phyloP scores from a whole-genome alignment of 2,329 filamentous ascomycete species.

The Penicillium sp. region DNA sequence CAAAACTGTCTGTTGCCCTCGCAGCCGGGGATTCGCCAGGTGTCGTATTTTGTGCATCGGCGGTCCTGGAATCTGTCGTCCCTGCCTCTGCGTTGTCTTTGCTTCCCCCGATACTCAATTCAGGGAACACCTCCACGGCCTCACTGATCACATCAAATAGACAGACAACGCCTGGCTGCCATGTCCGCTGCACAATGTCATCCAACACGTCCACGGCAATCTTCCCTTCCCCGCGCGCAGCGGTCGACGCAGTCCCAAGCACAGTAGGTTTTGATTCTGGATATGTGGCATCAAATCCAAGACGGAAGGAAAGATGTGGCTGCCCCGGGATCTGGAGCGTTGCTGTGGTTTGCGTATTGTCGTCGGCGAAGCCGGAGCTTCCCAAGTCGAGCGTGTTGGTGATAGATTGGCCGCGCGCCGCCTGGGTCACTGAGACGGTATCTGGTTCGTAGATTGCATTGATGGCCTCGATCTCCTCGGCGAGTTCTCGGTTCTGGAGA shows the following conservation, averaged over 20 bases:
- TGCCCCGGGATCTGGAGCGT: slow-evolving; percentile 66
- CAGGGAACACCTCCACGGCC: slow-evolving; percentile 49
- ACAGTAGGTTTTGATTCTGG: slow-evolving; percentile 71
- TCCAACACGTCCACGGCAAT: slow-evolving; percentile 67
- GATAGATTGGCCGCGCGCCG: slow-evolving; percentile 21
- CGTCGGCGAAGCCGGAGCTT: slow-evolving; percentile 12
- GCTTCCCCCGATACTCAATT: slow-evolving; percentile 50
- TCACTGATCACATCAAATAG: slow-evolving; percentile 87
- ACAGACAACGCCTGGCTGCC: slow-evolving; percentile 72
- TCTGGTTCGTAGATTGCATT: slow-evolving; percentile 63
- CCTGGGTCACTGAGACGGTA: slow-evolving; percentile 51
- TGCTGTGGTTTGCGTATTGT: slow-evolving; percentile 42
- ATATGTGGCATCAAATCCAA: slow-evolving; percentile 70
- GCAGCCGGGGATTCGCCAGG: background rate
- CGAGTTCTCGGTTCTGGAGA: slow-evolving; percentile 40
- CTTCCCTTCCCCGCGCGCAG: slow-evolving; percentile 67
- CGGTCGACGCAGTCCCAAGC: slow-evolving; percentile 75
- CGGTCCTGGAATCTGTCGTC: slow-evolving; percentile 1
- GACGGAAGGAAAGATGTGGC: slow-evolving; percentile 45
- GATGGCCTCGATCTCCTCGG: slow-evolving; percentile 49
- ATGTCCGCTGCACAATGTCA: slow-evolving; percentile 65
- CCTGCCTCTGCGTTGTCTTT: slow-evolving; percentile 15
- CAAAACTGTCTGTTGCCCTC: slow-evolving; percentile 22
- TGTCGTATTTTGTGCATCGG: slow-evolving; percentile 6
- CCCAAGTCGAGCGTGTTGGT: slow-evolving; percentile 30